Percentiles rank a stretch among this genome's conserved stretches.
Evolutionary conservation across 2,329 filamentous ascomycete species (phyloP).

Genomic region (Zasmidium angulare): DNA sequence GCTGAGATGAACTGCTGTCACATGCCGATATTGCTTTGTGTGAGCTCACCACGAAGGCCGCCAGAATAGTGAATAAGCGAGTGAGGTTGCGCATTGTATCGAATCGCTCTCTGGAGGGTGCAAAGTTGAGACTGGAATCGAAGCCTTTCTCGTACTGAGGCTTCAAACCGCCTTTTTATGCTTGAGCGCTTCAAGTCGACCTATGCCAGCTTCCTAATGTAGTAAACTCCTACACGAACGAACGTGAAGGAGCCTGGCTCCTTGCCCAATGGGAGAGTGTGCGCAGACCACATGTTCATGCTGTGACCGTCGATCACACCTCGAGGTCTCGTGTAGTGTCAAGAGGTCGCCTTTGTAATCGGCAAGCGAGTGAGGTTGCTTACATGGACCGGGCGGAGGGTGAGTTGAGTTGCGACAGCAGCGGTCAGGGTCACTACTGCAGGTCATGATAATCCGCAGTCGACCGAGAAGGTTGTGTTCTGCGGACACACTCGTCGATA

Average conservation of each 20-base stretch:
- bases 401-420: background rate
- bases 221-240: background rate
- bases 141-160: too few relatives aligned
- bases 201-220: background rate
- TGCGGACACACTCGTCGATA: too few relatives aligned
- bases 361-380: background rate
- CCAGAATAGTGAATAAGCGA: background rate
- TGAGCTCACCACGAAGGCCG: background rate
- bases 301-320: background rate
- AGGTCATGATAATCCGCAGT: too few relatives aligned
- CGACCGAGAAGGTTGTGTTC: too few relatives aligned
- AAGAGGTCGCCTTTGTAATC: background rate
- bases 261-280: background rate
- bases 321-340: background rate
- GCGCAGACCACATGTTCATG: background rate
- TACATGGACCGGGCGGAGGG: background rate
- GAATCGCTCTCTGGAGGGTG: background rate
- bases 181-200: too few relatives aligned
- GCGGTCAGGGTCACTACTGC: too few relatives aligned
- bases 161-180: too few relatives aligned
- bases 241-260: background rate
- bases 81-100: background rate
- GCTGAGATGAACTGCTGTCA: background rate
- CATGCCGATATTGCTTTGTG: too few relatives aligned
- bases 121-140: too few relatives aligned